Percentiles rank a stretch among this genome's conserved stretches.
These are phyloP conservation scores for Trichoderma atroviride DNA, from an alignment of 2,329 filamentous ascomycete genomes.

Conservation along the genomic window DNA sequence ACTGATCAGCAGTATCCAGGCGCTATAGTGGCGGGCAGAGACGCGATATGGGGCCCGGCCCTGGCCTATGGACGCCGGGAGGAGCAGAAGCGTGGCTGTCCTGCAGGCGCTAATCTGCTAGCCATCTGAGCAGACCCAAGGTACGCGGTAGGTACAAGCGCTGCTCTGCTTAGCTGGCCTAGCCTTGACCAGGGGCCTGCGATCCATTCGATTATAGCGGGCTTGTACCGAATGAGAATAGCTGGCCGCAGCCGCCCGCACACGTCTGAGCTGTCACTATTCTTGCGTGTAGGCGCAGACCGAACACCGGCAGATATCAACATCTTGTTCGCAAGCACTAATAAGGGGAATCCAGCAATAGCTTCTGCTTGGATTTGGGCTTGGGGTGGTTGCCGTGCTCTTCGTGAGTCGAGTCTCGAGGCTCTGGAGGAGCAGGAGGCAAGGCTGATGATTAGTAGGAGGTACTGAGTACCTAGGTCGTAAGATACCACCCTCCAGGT, in stretches of 20 bases:
- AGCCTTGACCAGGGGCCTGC: constrained; percentile 7
- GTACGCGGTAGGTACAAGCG: constrained; percentile 1
- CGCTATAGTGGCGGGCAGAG: constrained; percentile 2
- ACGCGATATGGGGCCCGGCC: constrained; percentile 13
- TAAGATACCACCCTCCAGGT: not conserved
- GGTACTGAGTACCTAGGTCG: too few relatives aligned
- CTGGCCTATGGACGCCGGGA: constrained; percentile 17
- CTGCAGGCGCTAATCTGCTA: constrained; percentile 23
- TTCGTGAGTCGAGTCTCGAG: not conserved
- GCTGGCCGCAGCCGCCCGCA: constrained; percentile 11
- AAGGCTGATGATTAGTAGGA: not conserved
- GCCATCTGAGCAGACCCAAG: not conserved
- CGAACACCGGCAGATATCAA: not conserved
- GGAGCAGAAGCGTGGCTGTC: constrained; percentile 20
- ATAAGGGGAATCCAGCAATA: not conserved
- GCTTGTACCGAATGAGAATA: not conserved
- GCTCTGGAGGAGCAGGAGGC: not conserved
- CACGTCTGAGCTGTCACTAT: constrained; percentile 21
- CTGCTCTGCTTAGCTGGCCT: not conserved
- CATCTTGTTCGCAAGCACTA: not conserved
- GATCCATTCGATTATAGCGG: not conserved
- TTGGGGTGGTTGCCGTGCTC: not conserved
- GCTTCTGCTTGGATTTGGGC: not conserved
- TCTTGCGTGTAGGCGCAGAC: not conserved
- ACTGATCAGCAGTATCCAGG: constrained; percentile 14